Base-by-base conservation (phyloP, 23 red algal genomes). In the Pyropia yezoensis region DNA sequence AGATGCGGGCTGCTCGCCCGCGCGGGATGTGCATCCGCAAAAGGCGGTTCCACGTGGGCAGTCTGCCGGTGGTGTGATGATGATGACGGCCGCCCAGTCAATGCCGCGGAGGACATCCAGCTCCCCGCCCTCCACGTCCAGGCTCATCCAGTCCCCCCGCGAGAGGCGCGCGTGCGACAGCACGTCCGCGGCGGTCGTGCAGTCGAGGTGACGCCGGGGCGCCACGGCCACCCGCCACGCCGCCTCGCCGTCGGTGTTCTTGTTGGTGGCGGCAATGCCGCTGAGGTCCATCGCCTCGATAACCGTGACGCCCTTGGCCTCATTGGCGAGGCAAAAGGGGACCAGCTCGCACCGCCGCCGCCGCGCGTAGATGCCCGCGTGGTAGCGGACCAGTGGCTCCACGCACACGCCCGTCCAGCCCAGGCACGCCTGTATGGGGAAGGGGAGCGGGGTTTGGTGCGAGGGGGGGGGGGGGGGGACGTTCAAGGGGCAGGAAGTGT, bases 61-160 rank as follows among this genome's bases (percentile, higher is more conserved):
- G n/a, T n/a, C n/a, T n/a, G n/a, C n/a, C n/a, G n/a, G n/a, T n/a
- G n/a, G n/a, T n/a, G n/a, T n/a, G n/a, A n/a, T n/a, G n/a, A 86
- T 68, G 27, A 6, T 62, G 13, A 75, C 7, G 0, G 67, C 25
- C 25, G 74, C 70, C 80, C 80, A 86, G 33, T 86, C 80, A 68
- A 86, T 50, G 19, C 80, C 69, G 53, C 74, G 39, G 34, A 86
- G 53, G 0, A 86, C 69, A 17, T 86, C 57, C 49, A 74, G 34
- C 52, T 86, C 80, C 74, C 76, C 70, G 1, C 80, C 80, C 32
- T 86, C 70, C 13, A 86, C 68, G 69, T 86, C 80, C 49, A 86
- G 30, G 18, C 70, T 75, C 63, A 86, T 33, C 25, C 76, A 86
- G 34, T 86, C 80, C 24, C 70, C 50, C 19, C 25, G 19, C 15